Conservation (phyloP, 176 grass and related monocot genomes). For the Carex scoparia region DNA sequence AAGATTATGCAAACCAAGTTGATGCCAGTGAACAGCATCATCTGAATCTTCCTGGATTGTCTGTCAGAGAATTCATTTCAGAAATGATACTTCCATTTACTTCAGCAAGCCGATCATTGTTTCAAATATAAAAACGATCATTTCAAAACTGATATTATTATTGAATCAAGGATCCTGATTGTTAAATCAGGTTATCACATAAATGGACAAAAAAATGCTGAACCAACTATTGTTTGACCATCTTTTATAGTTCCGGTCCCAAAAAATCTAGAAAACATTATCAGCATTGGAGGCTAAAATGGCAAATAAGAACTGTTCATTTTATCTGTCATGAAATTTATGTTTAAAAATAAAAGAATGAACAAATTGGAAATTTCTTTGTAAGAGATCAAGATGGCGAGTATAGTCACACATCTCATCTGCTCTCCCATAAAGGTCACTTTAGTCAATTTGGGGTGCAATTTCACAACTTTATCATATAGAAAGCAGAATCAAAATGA, state of each 20-base stretch:
- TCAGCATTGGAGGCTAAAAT: not conserved
- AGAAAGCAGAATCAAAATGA: not conserved
- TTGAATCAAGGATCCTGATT: not conserved
- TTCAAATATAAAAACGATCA: constrained; percentile 16
- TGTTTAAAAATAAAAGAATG: not conserved
- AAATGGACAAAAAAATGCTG: not conserved
- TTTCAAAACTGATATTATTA: not conserved
- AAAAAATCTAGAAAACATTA: not conserved
- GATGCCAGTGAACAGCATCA: constrained; percentile 97
- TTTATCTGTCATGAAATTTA: not conserved
- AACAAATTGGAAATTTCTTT: not conserved
- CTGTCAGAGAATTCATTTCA: constrained; percentile 37
- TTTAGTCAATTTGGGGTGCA: not conserved
- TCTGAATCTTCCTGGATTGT: constrained; percentile 93
- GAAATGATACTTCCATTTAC: constrained; percentile 6
- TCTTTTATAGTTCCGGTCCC: not conserved
- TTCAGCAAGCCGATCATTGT: not conserved
- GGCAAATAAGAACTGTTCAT: not conserved
- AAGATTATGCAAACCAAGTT: constrained; percentile 92
- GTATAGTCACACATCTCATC: not conserved
- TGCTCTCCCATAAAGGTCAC: not conserved
- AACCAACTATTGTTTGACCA: not conserved
- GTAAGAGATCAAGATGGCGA: not conserved
- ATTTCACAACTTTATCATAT: not conserved
- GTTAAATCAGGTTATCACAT: not conserved